Percentiles rank a stretch among this genome's conserved stretches.
Conservation (phyloP, 2,329 filamentous ascomycete species). For the Ophiostoma quercus region DNA sequence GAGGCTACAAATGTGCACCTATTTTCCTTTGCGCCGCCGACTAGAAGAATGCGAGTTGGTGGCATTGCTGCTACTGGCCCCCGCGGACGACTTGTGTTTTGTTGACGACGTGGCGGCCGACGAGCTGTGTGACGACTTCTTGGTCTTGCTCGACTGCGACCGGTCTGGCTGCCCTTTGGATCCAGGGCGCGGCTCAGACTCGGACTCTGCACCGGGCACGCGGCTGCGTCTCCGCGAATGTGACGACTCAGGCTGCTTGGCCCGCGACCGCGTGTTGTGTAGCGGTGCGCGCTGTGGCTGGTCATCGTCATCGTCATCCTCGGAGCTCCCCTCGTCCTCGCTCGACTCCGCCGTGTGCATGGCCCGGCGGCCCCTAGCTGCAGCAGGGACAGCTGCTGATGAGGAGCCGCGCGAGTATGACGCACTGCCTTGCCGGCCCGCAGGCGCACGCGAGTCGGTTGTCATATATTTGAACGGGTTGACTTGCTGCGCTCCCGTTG, state of each 20-base stretch:
- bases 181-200: slow-evolving; percentile 20
- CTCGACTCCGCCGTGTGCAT: slow-evolving; percentile 30
- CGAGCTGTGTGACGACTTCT: slow-evolving; percentile 24
- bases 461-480: slow-evolving; percentile 54
- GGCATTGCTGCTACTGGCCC: slow-evolving; percentile 13
- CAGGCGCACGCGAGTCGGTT: slow-evolving; percentile 38
- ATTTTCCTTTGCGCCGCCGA: slow-evolving; percentile 25
- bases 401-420: slow-evolving; percentile 21
- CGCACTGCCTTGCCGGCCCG: slow-evolving; percentile 24
- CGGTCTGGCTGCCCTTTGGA: slow-evolving; percentile 25
- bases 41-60: slow-evolving; percentile 16
- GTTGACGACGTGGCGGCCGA: slow-evolving; percentile 18
- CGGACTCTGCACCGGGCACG: slow-evolving; percentile 32
- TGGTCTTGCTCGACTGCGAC: slow-evolving; percentile 28
- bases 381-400: slow-evolving; percentile 32
- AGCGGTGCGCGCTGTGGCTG: slow-evolving; percentile 23
- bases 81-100: slow-evolving; percentile 23
- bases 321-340: slow-evolving; percentile 30
- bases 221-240: slow-evolving; percentile 32
- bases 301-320: slow-evolving; percentile 24
- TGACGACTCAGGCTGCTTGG: slow-evolving; percentile 18
- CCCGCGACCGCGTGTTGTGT: slow-evolving; percentile 27
- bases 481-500: slow-evolving; percentile 30
- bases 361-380: slow-evolving; percentile 31
- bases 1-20: not conserved